Percentiles rank a stretch among this genome's conserved stretches.
Conservation (phyloP, 2,329 filamentous ascomycete genomes). For the Acarospora socialis region DNA sequence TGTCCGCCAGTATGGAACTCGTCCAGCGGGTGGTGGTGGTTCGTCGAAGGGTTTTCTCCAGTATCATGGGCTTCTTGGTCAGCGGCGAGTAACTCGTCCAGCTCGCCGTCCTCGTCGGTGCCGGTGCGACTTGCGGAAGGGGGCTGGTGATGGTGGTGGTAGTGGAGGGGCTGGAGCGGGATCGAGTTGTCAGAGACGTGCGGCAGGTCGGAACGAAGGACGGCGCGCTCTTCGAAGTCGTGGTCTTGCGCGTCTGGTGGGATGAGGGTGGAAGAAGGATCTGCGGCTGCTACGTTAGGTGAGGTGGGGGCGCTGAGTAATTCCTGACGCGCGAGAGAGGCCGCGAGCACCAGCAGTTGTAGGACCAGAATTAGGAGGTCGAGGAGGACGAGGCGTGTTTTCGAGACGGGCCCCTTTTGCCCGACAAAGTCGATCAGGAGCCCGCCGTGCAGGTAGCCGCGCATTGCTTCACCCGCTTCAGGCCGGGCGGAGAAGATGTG, state of each 20-base stretch:
- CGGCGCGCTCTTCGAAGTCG: constrained; percentile 45
- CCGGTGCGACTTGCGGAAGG: constrained; percentile 2
- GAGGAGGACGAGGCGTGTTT: constrained; percentile 36
- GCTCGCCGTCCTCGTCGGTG: constrained; percentile 4
- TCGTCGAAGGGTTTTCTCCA: no score
- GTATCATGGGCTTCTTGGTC: neutral
- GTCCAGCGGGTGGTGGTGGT: constrained; percentile 10
- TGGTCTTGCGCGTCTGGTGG: no score
- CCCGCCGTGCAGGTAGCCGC: constrained; percentile 47
- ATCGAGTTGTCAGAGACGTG: no score
- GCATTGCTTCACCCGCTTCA: constrained; percentile 33
- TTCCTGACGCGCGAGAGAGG: constrained; percentile 33
- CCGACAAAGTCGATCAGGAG: constrained; percentile 52
- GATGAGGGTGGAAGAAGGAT: no score
- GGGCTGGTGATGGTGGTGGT: no score
- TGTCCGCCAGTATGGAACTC: constrained; percentile 6
- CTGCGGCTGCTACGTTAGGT: constrained; percentile 14
- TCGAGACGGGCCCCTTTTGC: constrained; percentile 42
- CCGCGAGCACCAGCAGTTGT: constrained; percentile 43
- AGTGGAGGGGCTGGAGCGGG: constrained; percentile 5
- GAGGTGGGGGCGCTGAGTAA: constrained; percentile 13
- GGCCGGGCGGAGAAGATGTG: constrained; percentile 41
- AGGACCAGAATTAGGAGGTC: constrained; percentile 40
- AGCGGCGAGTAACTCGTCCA: constrained; percentile 3
- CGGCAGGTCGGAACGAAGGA: constrained; percentile 28